phyloP scores from a whole-genome alignment of 176 grass and related monocot species.

The Urochloa ruziziensis region DNA sequence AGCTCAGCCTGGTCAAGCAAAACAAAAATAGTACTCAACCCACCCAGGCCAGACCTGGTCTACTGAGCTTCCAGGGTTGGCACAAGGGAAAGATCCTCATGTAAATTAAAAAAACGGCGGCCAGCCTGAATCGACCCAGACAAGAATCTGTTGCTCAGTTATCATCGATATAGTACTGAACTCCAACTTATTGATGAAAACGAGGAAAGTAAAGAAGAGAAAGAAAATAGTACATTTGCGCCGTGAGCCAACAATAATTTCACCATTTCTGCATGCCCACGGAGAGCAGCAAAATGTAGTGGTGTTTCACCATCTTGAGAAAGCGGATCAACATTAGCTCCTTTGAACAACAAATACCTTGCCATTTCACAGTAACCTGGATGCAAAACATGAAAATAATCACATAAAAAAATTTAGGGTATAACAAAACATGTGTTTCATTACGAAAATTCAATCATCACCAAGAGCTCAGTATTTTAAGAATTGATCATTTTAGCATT shows the following conservation, averaged over 20 bases:
- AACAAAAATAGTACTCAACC: slow-evolving; percentile 6
- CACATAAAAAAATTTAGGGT: not conserved
- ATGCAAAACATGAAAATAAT: not conserved
- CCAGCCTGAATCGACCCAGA: not conserved
- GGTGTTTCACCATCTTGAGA: slow-evolving; percentile 7
- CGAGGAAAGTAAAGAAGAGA: not conserved
- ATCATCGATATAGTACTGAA: not conserved
- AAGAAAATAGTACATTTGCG: slow-evolving; percentile 14
- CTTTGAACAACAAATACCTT: not conserved
- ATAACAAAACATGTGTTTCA: no score
- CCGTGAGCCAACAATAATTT: not conserved
- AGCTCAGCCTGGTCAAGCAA: not conserved
- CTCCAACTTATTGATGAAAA: not conserved
- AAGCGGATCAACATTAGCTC: slow-evolving; percentile 9
- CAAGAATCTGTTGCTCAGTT: not conserved
- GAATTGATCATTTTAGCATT: not conserved
- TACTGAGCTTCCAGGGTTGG: not conserved
- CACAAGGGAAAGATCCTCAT: not conserved
- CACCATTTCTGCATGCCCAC: not conserved
- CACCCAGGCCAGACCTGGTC: not conserved
- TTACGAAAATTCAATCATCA: not conserved
- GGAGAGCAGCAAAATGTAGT: not conserved
- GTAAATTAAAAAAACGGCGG: not conserved
- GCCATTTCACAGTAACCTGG: not conserved
- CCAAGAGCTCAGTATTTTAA: not conserved